Base-by-base conservation (phyloP, 208 protist genomes). In the Vickermania ingenoplastis region DNA sequence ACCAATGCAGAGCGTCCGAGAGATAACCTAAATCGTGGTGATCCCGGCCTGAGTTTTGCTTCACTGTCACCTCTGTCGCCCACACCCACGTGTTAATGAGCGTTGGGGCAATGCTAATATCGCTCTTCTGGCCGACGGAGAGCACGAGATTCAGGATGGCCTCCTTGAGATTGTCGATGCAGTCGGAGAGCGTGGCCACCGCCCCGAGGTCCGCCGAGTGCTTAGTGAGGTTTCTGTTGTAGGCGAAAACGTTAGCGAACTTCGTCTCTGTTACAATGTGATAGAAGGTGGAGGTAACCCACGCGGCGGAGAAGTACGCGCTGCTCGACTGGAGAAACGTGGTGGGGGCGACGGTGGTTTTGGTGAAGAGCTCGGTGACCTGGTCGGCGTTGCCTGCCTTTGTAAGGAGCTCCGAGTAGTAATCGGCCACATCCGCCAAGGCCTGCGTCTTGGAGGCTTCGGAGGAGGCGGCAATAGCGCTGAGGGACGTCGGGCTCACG, bases 191-290 rank as follows among this genome's bases (percentile, higher is more conserved):
- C n/a, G 50, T 17, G 21, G 13, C n/a, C 11, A 17, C 24, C 5
- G 11, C 21, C 5, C 21, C 13, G 24, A 54, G 13, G 7, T 28
- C 21, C 22, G 21, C 24, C 7, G 50, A 54, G 50, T 25, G 5
- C 21, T 13, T 17, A 13, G 50, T 54, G 5, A 54, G 23, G 50
- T 26, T 26, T 7, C 50, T 5, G 24, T 54, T 54, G 50, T 54
- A 54, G 50, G 50, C 50, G 22, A 28, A 54, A 26, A 26, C 22
- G 50, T 54, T 54, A 7, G 50, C 50, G 22, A 54, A 54, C 7
- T 17, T 54, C 7, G 50, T 26, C 24, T 17, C 21, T 54, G 50
- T 54, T 5, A 54, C 24, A 21, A 54, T 54, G 50, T 17, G 24
- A 13, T 17, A 54, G 23, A 54, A 26, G 50, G 13, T 28, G 50